These are phyloP conservation scores for Monilinia laxa DNA, from an alignment of 2,329 filamentous ascomycete genomes.

Conservation along the genomic window DNA sequence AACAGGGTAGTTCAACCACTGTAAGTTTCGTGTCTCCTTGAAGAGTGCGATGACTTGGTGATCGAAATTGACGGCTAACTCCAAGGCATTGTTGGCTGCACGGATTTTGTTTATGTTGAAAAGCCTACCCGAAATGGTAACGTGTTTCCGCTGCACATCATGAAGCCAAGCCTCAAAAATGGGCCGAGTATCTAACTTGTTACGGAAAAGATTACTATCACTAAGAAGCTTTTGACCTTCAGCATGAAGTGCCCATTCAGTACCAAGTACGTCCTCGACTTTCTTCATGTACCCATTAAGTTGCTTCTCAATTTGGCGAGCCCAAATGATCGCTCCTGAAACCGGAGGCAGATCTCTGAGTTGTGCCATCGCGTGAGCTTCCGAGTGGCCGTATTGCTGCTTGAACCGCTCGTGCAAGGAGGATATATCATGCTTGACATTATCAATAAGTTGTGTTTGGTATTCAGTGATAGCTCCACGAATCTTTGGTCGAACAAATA, in stretches of 20 bases:
- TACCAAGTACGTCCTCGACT: conserved; percentile 95
- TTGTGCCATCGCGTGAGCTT: conserved; percentile 97
- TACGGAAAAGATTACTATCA: conserved; percentile 90
- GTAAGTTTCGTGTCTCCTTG: conserved; percentile 95
- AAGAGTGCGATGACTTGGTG: conserved; percentile 95
- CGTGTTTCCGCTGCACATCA: conserved; percentile 83
- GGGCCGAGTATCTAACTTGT: conserved; percentile 89
- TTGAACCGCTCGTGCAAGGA: conserved; percentile 96
- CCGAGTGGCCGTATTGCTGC: conserved; percentile 96
- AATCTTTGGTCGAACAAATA: conserved; percentile 99
- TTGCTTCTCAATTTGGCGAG: conserved; percentile 93
- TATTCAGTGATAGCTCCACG: conserved; percentile 97
- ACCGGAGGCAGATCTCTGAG: conserved; percentile 93
- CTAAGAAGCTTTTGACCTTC: conserved; percentile 92
- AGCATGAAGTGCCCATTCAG: conserved; percentile 90
- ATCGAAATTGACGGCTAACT: conserved; percentile 94
- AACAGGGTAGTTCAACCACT: conserved; percentile 92
- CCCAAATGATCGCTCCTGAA: conserved; percentile 96
- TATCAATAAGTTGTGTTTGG: conserved; percentile 95
- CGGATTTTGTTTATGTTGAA: conserved; percentile 88
- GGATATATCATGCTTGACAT: conserved; percentile 94
- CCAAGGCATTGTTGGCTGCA: conserved; percentile 83
- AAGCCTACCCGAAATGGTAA: conserved; percentile 86
- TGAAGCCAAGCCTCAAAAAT: conserved; percentile 96
- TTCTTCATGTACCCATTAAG: conserved; percentile 97